phyloP scores from a whole-genome alignment of 78 protist genomes.

The Cavenderia fasciculata region DNA sequence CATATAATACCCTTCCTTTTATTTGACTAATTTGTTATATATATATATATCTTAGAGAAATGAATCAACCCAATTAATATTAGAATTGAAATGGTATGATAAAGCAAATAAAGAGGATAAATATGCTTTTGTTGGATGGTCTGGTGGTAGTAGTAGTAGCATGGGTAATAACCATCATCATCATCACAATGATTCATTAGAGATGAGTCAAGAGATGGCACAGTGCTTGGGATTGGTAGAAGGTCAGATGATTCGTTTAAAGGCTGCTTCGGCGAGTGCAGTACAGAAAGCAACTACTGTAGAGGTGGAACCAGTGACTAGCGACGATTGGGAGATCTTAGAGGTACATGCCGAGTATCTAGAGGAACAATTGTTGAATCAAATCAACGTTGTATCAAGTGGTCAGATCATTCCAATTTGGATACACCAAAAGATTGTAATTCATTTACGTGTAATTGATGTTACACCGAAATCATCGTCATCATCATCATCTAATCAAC shows the following conservation, averaged over 20 bases:
- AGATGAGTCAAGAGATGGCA: conserved; percentile 61
- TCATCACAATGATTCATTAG: no score
- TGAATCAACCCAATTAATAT: conserved; percentile 20
- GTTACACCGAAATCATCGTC: no score
- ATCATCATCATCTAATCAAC: no score
- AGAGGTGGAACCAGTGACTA: conserved; percentile 71
- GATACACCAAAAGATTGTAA: conserved; percentile 66
- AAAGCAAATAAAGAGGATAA: conserved; percentile 29
- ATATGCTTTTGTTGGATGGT: conserved; percentile 71
- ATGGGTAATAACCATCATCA: no score
- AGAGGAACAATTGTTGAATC: conserved; percentile 70
- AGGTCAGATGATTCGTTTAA: background rate
- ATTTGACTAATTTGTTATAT: background rate
- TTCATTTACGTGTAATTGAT: conserved; percentile 33
- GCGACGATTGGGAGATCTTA: conserved; percentile 82
- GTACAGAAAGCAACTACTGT: conserved; percentile 13
- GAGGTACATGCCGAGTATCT: conserved; percentile 61
- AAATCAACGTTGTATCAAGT: conserved; percentile 37
- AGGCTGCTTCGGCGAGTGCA: background rate
- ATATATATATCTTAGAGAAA: background rate
- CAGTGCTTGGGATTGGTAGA: background rate
- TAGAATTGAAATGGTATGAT: conserved; percentile 70
- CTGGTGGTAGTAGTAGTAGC: conserved; percentile 32
- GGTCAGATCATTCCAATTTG: conserved; percentile 74
- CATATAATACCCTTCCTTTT: background rate